Base-by-base conservation (phyloP, 805 yeast genomes). In the Wickerhamiella siamensis region DNA sequence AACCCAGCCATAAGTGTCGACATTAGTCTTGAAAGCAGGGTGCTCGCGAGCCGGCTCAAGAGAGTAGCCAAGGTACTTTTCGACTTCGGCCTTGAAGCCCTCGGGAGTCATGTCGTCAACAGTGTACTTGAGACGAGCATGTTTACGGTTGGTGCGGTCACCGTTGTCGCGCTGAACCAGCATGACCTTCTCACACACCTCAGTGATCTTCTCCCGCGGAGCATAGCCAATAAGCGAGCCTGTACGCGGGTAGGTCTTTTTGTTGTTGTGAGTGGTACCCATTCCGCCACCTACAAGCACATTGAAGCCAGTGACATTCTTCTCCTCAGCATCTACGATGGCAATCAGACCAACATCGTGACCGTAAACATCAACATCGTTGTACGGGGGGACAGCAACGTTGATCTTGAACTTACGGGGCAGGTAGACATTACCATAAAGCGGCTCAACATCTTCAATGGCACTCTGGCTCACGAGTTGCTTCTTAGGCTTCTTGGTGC, bases 211-310 rank as follows among this genome's bases (percentile, higher is more conserved):
- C 39, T 78, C 87, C 46, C 68, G 67, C 3, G 74, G 49, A 38
- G 78, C 76, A 56, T 66, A 88, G 21, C 97, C 97, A 50, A 88
- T 72, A 63, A 75, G 65, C 16, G 94, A 79, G 48, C 95, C 97
- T 4, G 94, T 75, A 65, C 97, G 75, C 54, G 97, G 97, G 59
- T 88, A 88, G 0, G 97, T 88, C 71, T 88, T 88, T 57, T 79
- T 80, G 68, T 88, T 88, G 71, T 87, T 88, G 62, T 88, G 97
- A 12, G 97, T 88, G 33, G 94, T 75, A 55, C 97, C 97, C 97
- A 88, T 88, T 71, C 97, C 97, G 67, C 97, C 97, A 62, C 97
- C 97, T 49, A 79, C 94, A 46, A 81, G 72, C 41, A 88, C 75
- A 56, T 88, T 88, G 70, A 75, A 88, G 43, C 97, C 97, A 36